These are phyloP conservation scores for Nakazawaea wyomingensis DNA, from an alignment of 805 yeast species.

Conservation along the genomic window DNA sequence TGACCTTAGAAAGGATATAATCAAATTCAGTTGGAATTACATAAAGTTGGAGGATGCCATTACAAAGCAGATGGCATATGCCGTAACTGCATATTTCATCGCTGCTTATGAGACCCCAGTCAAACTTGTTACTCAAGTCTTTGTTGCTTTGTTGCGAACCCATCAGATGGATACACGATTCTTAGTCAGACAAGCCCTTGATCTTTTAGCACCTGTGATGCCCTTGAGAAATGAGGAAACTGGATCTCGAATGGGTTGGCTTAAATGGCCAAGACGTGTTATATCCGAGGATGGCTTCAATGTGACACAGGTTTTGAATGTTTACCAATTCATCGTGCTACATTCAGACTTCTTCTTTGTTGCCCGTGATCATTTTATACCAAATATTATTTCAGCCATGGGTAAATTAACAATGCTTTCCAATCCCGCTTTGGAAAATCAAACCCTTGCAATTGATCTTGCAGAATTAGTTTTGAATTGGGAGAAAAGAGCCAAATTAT, in stretches of 20 bases:
- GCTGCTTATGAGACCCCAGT: constrained; percentile 84
- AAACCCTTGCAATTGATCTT: constrained; percentile 78
- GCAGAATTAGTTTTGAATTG: constrained; percentile 82
- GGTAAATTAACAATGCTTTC: constrained; percentile 79
- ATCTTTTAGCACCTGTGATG: constrained; percentile 82
- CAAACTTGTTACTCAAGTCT: constrained; percentile 84
- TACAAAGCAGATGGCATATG: constrained; percentile 89
- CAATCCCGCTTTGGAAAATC: constrained; percentile 76
- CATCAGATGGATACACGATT: constrained; percentile 81
- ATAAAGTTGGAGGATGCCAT: constrained; percentile 84
- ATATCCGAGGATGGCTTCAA: constrained; percentile 85
- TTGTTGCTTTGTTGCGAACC: constrained; percentile 81
- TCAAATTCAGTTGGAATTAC: constrained; percentile 92
- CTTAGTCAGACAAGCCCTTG: constrained; percentile 82
- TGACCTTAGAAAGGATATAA: constrained; percentile 72
- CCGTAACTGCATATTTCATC: constrained; percentile 80
- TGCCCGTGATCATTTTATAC: constrained; percentile 84
- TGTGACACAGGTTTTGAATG: constrained; percentile 78
- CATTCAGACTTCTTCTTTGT: constrained; percentile 81
- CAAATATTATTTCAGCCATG: constrained; percentile 87
- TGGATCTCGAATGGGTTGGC: constrained; percentile 64
- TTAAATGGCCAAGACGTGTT: constrained; percentile 92
- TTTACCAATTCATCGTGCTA: constrained; percentile 82
- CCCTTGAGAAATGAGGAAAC: constrained; percentile 54
- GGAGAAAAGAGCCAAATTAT: constrained; percentile 55